Evolutionary conservation across 805 yeast genomes (phyloP).

Genomic region (Kodamaea kaohsiungensis): DNA sequence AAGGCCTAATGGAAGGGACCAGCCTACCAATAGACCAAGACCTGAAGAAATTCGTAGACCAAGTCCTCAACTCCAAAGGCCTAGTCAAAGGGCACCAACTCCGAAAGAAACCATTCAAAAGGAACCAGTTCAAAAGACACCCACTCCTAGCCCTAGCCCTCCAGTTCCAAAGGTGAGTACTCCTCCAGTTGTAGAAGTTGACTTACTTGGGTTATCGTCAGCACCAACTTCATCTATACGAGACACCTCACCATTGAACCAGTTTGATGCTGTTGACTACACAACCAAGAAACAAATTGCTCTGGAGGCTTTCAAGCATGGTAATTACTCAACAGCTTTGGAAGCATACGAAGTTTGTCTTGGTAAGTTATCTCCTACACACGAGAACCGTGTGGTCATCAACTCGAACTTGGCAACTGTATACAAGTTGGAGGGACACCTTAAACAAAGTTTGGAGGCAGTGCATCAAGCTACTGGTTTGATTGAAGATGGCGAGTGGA

Average conservation of each 20-base stretch:
- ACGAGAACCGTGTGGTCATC: slow-evolving; percentile 65
- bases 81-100: not conserved
- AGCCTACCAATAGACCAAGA: not conserved
- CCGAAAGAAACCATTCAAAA: not conserved
- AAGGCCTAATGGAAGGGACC: not conserved
- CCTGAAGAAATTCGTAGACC: not conserved
- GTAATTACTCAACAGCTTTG: slow-evolving; percentile 74
- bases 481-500: slow-evolving; percentile 30
- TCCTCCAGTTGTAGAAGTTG: slow-evolving; percentile 22
- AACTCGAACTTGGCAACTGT: slow-evolving; percentile 68
- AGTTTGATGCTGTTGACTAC: slow-evolving; percentile 44
- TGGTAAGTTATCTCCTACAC: slow-evolving; percentile 56
- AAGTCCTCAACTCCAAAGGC: slow-evolving; percentile 2
- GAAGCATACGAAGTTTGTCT: slow-evolving; percentile 55
- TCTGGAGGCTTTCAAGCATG: slow-evolving; percentile 65
- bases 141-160: not conserved
- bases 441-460: slow-evolving; percentile 14
- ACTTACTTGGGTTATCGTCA: slow-evolving; percentile 28
- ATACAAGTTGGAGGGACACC: slow-evolving; percentile 15
- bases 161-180: not conserved
- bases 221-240: slow-evolving; percentile 6
- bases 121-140: not conserved
- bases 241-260: slow-evolving; percentile 29
- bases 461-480: slow-evolving; percentile 49
- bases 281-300: slow-evolving; percentile 57